Evolutionary conservation across 2,329 filamentous ascomycete genomes (phyloP).

Genomic region (Trichoderma semiorbis): DNA sequence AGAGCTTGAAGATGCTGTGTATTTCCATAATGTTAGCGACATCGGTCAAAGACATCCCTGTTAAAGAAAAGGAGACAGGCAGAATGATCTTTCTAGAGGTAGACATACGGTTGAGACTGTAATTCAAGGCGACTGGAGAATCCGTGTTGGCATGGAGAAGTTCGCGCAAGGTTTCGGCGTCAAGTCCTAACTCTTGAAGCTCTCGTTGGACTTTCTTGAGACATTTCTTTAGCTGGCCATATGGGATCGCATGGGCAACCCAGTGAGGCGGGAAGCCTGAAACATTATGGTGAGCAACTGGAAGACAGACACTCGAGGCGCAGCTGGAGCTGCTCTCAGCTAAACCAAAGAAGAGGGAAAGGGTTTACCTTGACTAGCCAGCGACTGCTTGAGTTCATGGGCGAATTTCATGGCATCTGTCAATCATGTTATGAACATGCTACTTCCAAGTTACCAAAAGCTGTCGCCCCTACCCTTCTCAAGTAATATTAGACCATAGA

Average conservation of each 20-base stretch:
- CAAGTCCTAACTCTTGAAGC: constrained; percentile 67
- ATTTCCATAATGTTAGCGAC: not conserved
- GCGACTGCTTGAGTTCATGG: constrained; percentile 67
- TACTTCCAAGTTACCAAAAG: not conserved
- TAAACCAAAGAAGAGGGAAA: not conserved
- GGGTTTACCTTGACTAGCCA: constrained; percentile 56
- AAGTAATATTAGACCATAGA: not conserved
- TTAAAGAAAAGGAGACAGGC: not conserved
- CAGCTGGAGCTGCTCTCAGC: not conserved
- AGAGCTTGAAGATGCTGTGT: constrained; percentile 37
- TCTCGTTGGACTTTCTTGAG: constrained; percentile 76
- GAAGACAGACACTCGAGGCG: not conserved
- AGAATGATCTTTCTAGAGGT: too few species aligned
- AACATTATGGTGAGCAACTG: not conserved
- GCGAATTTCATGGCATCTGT: constrained; percentile 73
- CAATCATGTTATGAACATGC: constrained; percentile 11
- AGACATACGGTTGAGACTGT: constrained; percentile 50
- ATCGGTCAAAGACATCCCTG: not conserved
- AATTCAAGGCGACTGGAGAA: constrained; percentile 48
- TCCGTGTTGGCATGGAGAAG: constrained; percentile 54
- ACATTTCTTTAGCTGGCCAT: constrained; percentile 82
- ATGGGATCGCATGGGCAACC: constrained; percentile 75
- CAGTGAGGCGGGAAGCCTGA: constrained; percentile 68
- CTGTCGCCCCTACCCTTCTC: not conserved
- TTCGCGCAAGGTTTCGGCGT: constrained; percentile 64